A percentile compares a stretch with the other conserved stretches of the same genome.
Conservation (phyloP, 768 basidiomycete genomes). For the Trametes coccinea region DNA sequence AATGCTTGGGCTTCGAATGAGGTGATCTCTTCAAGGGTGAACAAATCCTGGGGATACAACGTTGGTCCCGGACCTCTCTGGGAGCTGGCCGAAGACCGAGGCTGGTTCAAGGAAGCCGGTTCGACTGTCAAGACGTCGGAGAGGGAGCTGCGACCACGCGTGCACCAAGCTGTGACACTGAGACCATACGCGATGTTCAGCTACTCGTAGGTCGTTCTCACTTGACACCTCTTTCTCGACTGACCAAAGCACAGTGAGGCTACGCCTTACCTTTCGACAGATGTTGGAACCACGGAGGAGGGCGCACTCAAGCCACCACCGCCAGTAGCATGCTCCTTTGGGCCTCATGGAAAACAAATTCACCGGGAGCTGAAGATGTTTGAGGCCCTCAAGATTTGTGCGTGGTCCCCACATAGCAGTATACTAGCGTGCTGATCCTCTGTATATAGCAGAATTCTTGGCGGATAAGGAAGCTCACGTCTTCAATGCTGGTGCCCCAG, state of each 20-base stretch:
- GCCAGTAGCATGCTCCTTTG: constrained; percentile 61
- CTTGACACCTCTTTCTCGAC: not conserved
- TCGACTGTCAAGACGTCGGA: constrained; percentile 38
- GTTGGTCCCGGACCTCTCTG: constrained; percentile 76
- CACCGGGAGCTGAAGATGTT: constrained; percentile 54
- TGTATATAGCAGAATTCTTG: constrained; percentile 55
- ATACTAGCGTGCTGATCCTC: not conserved
- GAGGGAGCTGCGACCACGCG: constrained; percentile 56
- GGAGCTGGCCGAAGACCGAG: constrained; percentile 76
- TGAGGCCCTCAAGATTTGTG: constrained; percentile 59
- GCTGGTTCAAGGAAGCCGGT: constrained; percentile 70
- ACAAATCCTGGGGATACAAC: constrained; percentile 72
- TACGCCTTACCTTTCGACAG: constrained; percentile 58
- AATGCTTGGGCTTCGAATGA: constrained; percentile 55
- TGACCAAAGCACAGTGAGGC: constrained; percentile 46
- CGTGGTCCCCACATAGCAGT: constrained; percentile 20
- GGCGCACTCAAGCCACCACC: constrained; percentile 53
- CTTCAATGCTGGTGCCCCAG: constrained; percentile 85
- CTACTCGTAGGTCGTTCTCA: constrained; percentile 9
- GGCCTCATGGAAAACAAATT: constrained; percentile 58
- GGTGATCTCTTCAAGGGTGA: constrained; percentile 55
- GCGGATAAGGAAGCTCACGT: constrained; percentile 63
- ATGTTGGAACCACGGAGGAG: constrained; percentile 49
- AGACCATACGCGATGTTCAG: constrained; percentile 7
- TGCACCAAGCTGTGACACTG: constrained; percentile 45